A percentile compares a stretch with the other conserved stretches of the same genome.
phyloP scores from a whole-genome alignment of 345 rosid species.

The Pugionium cornutum region DNA sequence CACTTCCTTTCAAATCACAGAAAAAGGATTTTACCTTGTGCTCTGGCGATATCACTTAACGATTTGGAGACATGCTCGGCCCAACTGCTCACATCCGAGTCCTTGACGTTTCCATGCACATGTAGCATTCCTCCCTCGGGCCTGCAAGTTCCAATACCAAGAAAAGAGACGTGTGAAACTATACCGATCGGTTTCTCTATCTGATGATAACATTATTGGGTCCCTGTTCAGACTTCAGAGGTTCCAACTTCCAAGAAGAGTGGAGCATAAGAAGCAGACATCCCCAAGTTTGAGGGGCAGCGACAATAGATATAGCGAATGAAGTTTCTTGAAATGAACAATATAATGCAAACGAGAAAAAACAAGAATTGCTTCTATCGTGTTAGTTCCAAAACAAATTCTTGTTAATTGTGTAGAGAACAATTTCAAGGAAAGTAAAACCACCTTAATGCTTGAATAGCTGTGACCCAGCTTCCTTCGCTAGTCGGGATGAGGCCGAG shows the following conservation, averaged over 20 bases:
- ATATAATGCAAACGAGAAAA: not conserved
- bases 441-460: conserved; percentile 83
- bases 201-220: not conserved
- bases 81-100: conserved; percentile 68
- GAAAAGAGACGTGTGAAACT: conserved; percentile 11
- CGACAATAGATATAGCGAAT: not conserved
- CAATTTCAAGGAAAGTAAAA: conserved; percentile 18
- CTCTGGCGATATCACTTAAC: conserved; percentile 56
- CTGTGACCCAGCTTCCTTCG: conserved; percentile 87
- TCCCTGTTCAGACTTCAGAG: not conserved
- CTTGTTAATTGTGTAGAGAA: conserved; percentile 1
- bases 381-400: not conserved
- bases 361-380: not conserved
- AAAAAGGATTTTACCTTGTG: conserved; percentile 58
- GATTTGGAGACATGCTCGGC: conserved; percentile 52
- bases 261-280: not conserved
- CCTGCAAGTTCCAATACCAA: conserved; percentile 50
- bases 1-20: not conserved
- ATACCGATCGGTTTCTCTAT: not conserved
- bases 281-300: not conserved
- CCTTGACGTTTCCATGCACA: conserved; percentile 87
- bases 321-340: not conserved
- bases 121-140: conserved; percentile 80
- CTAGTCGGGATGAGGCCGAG: conserved; percentile 93
- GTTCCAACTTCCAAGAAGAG: not conserved